These are phyloP conservation scores for Malus asiatica DNA, from an alignment of 306 rosid species.

Conservation along the genomic window DNA sequence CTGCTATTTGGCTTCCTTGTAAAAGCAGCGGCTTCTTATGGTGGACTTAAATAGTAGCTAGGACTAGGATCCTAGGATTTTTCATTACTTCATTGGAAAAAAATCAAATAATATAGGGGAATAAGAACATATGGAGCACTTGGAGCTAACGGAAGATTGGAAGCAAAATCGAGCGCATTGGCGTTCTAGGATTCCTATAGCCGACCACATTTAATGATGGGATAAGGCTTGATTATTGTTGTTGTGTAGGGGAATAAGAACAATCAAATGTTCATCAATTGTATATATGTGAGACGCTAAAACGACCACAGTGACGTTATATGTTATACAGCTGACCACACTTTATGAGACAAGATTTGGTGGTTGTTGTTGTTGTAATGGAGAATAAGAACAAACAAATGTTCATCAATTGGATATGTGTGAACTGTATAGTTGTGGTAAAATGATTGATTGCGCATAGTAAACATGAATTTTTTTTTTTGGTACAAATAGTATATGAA, in stretches of 20 bases:
- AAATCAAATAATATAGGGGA: not conserved
- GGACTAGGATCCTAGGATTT: not conserved
- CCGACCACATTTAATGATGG: too few relatives aligned
- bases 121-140: not conserved
- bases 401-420: not conserved
- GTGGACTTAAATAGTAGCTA: slow-evolving; percentile 19
- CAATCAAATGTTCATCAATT: not conserved
- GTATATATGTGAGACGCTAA: not conserved
- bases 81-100: not conserved
- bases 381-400: not conserved
- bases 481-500: not conserved
- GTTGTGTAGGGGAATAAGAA: not conserved
- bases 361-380: too few relatives aligned
- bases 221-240: too few relatives aligned
- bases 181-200: too few relatives aligned
- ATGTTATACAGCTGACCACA: too few relatives aligned
- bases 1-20: slow-evolving; percentile 70
- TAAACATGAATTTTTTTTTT: not conserved
- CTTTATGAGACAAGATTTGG: too few relatives aligned
- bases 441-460: not conserved
- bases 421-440: not conserved
- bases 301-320: too few relatives aligned
- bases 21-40: slow-evolving; percentile 44
- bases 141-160: too few relatives aligned
- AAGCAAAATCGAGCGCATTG: too few relatives aligned